These are phyloP conservation scores for Aspergillus bombycis DNA, from an alignment of 2,329 filamentous ascomycete species.

Conservation along the genomic window DNA sequence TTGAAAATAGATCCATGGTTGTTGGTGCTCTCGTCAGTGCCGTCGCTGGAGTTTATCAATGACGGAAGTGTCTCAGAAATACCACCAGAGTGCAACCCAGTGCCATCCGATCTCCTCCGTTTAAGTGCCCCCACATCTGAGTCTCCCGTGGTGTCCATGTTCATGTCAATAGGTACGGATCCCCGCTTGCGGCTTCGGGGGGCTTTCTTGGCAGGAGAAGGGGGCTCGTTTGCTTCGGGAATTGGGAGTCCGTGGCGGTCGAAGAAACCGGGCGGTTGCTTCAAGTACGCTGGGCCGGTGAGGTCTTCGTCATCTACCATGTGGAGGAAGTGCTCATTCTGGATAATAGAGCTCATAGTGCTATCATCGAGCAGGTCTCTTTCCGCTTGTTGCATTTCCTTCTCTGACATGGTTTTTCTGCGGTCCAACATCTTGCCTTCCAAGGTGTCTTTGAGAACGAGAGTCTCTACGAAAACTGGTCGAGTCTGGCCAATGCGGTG, in stretches of 20 bases:
- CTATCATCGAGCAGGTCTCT: slow-evolving; percentile 62
- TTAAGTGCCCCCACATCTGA: slow-evolving; percentile 18
- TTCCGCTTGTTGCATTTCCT: slow-evolving; percentile 57
- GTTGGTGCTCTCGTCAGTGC: not conserved
- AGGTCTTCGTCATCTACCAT: slow-evolving; percentile 37
- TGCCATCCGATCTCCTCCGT: slow-evolving; percentile 16
- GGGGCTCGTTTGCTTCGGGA: slow-evolving; percentile 29
- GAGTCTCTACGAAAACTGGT: slow-evolving; percentile 80
- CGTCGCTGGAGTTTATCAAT: not conserved
- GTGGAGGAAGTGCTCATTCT: slow-evolving; percentile 56
- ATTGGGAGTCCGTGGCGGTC: slow-evolving; percentile 42
- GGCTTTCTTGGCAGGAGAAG: not conserved
- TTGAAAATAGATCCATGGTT: not conserved
- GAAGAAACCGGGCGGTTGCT: slow-evolving; percentile 39
- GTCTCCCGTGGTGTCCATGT: slow-evolving; percentile 1
- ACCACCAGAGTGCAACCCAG: slow-evolving; percentile 22
- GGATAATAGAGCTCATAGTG: slow-evolving; percentile 62
- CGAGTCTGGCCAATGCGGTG: slow-evolving; percentile 82
- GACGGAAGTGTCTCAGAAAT: slow-evolving; percentile 21
- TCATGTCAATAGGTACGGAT: not conserved
- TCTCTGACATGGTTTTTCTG: slow-evolving; percentile 72
- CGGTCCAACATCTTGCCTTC: slow-evolving; percentile 82
- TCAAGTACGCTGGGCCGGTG: slow-evolving; percentile 31
- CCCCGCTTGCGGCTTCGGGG: slow-evolving; percentile 18
- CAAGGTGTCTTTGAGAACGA: slow-evolving; percentile 77